Evolutionary conservation across 345 rosid genomes (phyloP).

Genomic region (Geranium rotundifolium): DNA sequence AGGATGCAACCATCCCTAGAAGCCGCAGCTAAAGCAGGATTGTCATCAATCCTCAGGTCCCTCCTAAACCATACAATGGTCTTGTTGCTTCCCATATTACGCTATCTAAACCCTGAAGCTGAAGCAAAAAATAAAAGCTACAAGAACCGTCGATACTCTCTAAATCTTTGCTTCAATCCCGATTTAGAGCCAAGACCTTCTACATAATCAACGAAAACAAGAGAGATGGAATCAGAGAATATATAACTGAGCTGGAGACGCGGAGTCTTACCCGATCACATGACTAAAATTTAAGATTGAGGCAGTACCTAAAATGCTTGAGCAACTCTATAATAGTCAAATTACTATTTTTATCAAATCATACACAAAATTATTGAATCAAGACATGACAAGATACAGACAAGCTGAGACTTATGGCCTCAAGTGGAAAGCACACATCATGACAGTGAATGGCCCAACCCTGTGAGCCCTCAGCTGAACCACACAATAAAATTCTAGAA

Average conservation of each 20-base stretch:
- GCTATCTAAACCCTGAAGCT: neutral
- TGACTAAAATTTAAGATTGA: neutral
- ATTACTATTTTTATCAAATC: neutral
- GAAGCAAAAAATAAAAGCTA: neutral
- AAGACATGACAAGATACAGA: neutral
- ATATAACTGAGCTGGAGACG: too few species aligned
- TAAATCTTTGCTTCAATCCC: neutral
- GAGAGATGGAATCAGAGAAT: neutral
- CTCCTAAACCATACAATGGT: constrained; percentile 94
- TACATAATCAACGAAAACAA: neutral
- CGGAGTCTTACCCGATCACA: neutral
- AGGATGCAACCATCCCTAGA: constrained; percentile 66
- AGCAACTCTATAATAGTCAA: neutral
- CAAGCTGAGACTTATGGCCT: neutral
- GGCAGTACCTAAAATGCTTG: neutral
- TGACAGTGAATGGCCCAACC: too few species aligned
- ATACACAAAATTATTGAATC: neutral
- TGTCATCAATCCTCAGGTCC: constrained; percentile 90
- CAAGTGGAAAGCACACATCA: neutral
- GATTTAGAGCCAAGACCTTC: neutral
- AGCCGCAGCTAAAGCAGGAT: constrained; percentile 88
- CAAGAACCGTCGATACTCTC: neutral
- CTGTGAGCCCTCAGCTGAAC: neutral
- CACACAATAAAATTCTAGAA: neutral
- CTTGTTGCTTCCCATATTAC: constrained; percentile 34